Percentiles rank a stretch among this genome's conserved stretches.
Evolutionary conservation across 2,329 filamentous ascomycete species (phyloP).

Genomic region (Neofusicoccum sp.): DNA sequence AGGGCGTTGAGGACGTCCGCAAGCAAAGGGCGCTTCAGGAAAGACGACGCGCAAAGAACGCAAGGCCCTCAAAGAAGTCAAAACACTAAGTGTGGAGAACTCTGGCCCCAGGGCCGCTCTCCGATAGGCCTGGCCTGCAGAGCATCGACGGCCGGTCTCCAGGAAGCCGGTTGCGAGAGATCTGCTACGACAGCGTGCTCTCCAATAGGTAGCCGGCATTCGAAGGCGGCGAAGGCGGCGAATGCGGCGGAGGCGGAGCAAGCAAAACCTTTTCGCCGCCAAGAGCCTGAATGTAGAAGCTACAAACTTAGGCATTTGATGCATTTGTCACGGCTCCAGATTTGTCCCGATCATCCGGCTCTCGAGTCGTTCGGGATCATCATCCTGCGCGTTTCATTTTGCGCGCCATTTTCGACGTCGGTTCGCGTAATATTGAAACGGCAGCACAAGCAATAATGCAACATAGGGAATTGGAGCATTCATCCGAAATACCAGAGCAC

Average conservation of each 20-base stretch:
- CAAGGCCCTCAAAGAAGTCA: slow-evolving; percentile 67
- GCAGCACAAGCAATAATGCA: neutral
- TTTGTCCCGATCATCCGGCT: neutral
- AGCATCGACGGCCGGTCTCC: neutral
- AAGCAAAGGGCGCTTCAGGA: slow-evolving; percentile 78
- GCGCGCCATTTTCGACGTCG: neutral
- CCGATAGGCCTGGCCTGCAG: neutral
- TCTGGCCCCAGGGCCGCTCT: neutral
- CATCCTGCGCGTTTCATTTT: neutral
- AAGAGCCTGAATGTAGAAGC: slow-evolving; percentile 9
- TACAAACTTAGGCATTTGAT: slow-evolving; percentile 3
- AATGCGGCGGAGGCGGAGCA: neutral
- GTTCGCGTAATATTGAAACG: neutral
- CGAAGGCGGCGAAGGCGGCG: neutral
- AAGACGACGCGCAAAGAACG: slow-evolving; percentile 81
- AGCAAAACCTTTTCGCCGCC: neutral
- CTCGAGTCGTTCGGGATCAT: neutral
- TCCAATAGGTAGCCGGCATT: slow-evolving; percentile 3
- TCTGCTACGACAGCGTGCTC: neutral
- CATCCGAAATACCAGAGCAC: neutral
- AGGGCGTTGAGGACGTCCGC: slow-evolving; percentile 77
- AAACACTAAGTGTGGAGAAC: slow-evolving; percentile 32
- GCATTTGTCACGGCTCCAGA: slow-evolving; percentile 7
- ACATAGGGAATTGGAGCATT: neutral
- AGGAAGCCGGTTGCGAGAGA: neutral